Evolutionary conservation across 1,284 basidiomycete genomes (phyloP).

Genomic region (Phellinidium pouzarii): DNA sequence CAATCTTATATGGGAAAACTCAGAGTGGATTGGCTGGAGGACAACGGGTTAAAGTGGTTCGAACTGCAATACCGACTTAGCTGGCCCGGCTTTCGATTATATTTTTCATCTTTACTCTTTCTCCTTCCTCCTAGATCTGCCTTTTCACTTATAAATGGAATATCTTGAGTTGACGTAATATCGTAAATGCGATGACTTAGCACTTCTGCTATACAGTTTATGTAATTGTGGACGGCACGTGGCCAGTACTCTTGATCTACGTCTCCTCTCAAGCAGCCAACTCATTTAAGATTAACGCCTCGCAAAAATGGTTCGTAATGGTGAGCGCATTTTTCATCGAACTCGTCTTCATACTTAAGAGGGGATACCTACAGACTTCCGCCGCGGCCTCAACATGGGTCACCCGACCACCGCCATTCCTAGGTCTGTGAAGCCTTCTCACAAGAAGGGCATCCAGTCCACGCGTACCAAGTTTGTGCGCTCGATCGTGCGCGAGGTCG

Average conservation of each 20-base stretch:
- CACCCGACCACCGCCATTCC: slow-evolving; percentile 87
- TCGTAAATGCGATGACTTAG: background rate
- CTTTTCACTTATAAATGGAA: slow-evolving; percentile 2
- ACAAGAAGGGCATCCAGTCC: slow-evolving; percentile 88
- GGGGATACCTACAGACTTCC: slow-evolving; percentile 60
- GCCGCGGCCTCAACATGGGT: slow-evolving; percentile 88
- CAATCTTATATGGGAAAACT: slow-evolving; percentile 2
- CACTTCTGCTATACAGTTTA: background rate
- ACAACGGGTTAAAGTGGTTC: slow-evolving; percentile 9
- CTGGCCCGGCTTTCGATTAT: background rate
- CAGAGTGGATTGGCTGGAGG: background rate
- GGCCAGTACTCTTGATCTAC: background rate
- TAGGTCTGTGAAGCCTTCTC: slow-evolving; percentile 74
- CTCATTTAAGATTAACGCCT: slow-evolving; percentile 44
- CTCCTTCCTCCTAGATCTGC: background rate
- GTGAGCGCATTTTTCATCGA: slow-evolving; percentile 34
- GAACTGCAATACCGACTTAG: slow-evolving; percentile 8
- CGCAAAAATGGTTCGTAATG: slow-evolving; percentile 66
- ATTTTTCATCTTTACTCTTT: slow-evolving; percentile 4
- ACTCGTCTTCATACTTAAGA: slow-evolving; percentile 3
- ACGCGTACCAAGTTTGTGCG: slow-evolving; percentile 88
- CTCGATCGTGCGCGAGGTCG: slow-evolving; percentile 89
- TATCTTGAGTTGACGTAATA: background rate
- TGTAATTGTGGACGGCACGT: background rate
- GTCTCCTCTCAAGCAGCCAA: background rate